These are phyloP conservation scores for Aspergillus hancockii DNA, from an alignment of 495 filamentous ascomycete genomes.

Conservation along the genomic window DNA sequence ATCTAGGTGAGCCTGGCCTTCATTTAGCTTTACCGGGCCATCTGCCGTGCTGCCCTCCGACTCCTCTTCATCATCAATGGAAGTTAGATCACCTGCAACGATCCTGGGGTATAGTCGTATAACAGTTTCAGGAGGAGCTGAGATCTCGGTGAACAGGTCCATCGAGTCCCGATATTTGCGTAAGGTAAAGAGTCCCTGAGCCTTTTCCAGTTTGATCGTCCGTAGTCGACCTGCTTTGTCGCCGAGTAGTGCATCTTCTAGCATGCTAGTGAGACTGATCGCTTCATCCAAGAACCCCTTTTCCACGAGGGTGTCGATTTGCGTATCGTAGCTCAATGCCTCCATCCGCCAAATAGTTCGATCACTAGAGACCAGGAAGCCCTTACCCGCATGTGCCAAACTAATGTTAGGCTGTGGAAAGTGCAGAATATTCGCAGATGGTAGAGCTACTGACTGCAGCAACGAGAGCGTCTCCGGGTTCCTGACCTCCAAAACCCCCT, in stretches of 20 bases:
- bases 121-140: slow-evolving; percentile 86
- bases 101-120: slow-evolving; percentile 79
- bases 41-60: slow-evolving; percentile 40
- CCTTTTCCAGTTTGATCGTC: slow-evolving; percentile 86
- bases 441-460: slow-evolving; percentile 79
- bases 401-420: slow-evolving; percentile 94
- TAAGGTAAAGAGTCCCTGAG: slow-evolving; percentile 76
- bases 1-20: slow-evolving; percentile 31
- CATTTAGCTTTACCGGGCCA: slow-evolving; percentile 23
- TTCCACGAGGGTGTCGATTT: slow-evolving; percentile 81
- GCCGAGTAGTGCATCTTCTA: slow-evolving; percentile 87
- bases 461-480: slow-evolving; percentile 90
- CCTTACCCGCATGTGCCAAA: slow-evolving; percentile 89
- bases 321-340: slow-evolving; percentile 87
- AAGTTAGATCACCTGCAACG: slow-evolving; percentile 81
- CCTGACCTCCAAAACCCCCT: slow-evolving; percentile 84
- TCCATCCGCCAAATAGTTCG: slow-evolving; percentile 94
- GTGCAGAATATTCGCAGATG: slow-evolving; percentile 78
- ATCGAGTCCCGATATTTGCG: slow-evolving; percentile 86
- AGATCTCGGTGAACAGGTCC: slow-evolving; percentile 85
- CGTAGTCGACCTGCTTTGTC: slow-evolving; percentile 80
- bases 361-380: slow-evolving; percentile 87
- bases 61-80: slow-evolving; percentile 48
- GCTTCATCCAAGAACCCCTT: slow-evolving; percentile 85
- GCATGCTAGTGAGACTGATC: slow-evolving; percentile 80